These are phyloP conservation scores for Suhomyces guaymorum DNA, from an alignment of 1,139 yeast species.

Conservation along the genomic window DNA sequence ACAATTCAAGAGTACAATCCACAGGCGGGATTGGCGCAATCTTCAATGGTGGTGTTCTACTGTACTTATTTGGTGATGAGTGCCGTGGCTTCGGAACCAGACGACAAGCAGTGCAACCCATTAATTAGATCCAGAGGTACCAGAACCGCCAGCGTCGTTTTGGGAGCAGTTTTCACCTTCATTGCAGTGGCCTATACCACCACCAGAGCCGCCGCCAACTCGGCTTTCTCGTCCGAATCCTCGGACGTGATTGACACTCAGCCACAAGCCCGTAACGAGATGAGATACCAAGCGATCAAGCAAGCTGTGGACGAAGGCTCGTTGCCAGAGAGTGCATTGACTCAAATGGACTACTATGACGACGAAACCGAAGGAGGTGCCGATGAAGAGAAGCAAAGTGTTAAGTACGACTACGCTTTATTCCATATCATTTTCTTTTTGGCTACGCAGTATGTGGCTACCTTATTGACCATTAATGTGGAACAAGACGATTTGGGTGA, in stretches of 20 bases:
- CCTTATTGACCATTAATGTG: constrained; percentile 87
- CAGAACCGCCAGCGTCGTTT: constrained; percentile 79
- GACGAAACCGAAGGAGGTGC: constrained; percentile 39
- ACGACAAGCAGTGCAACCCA: constrained; percentile 89
- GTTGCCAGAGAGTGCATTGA: constrained; percentile 86
- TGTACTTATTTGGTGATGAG: constrained; percentile 90
- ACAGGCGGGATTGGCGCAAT: constrained; percentile 93
- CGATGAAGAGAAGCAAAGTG: constrained; percentile 66
- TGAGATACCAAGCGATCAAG: constrained; percentile 84
- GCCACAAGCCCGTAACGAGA: constrained; percentile 63
- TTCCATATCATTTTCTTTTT: constrained; percentile 90
- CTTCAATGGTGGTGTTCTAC: constrained; percentile 93
- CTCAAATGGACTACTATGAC: constrained; percentile 63
- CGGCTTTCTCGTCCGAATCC: constrained; percentile 49
- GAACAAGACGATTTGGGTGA: constrained; percentile 82
- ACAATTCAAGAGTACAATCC: constrained; percentile 90
- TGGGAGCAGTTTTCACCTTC: constrained; percentile 93
- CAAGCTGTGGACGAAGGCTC: constrained; percentile 96
- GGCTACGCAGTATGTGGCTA: constrained; percentile 97
- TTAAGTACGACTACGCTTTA: constrained; percentile 82
- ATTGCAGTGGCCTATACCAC: constrained; percentile 96
- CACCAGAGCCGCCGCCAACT: constrained; percentile 86
- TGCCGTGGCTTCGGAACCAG: constrained; percentile 97
- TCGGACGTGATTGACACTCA: constrained; percentile 46
- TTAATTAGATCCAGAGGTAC: constrained; percentile 86